phyloP scores from a whole-genome alignment of 306 rosid species.

The Cucurbita argyrosperma region DNA sequence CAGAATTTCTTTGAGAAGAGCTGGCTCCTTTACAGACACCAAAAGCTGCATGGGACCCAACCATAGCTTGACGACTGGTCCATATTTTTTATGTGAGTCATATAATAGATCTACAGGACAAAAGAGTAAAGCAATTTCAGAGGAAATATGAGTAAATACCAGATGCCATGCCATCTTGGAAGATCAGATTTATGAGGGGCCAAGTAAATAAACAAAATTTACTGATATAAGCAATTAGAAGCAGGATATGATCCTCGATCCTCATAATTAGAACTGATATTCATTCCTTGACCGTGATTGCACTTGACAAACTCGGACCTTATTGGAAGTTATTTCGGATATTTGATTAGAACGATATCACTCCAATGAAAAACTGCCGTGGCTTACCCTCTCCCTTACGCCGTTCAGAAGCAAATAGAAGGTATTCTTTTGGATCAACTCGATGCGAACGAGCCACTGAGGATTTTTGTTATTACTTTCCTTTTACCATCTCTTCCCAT shows the following conservation, averaged over 20 bases:
- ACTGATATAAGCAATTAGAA: neutral
- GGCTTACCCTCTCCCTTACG: neutral
- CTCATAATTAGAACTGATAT: neutral
- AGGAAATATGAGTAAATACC: neutral
- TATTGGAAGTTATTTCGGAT: neutral
- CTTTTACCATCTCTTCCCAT: neutral
- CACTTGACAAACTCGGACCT: neutral
- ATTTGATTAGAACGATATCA: neutral
- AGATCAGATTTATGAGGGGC: neutral
- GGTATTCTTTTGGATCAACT: neutral
- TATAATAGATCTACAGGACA: conserved; percentile 39
- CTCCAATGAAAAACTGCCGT: neutral
- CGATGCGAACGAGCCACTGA: neutral
- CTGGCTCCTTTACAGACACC: conserved; percentile 64
- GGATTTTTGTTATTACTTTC: neutral
- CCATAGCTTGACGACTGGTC: conserved; percentile 70
- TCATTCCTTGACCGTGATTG: neutral
- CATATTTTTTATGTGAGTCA: conserved; percentile 47
- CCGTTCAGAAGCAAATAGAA: neutral
- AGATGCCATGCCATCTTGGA: neutral
- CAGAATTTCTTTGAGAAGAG: conserved; percentile 51
- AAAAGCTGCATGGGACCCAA: conserved; percentile 68
- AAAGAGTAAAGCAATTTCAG: neutral
- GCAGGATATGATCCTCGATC: neutral
- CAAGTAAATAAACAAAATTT: neutral